These are phyloP conservation scores for Murraya paniculata DNA, from an alignment of 345 rosid species.

Conservation along the genomic window DNA sequence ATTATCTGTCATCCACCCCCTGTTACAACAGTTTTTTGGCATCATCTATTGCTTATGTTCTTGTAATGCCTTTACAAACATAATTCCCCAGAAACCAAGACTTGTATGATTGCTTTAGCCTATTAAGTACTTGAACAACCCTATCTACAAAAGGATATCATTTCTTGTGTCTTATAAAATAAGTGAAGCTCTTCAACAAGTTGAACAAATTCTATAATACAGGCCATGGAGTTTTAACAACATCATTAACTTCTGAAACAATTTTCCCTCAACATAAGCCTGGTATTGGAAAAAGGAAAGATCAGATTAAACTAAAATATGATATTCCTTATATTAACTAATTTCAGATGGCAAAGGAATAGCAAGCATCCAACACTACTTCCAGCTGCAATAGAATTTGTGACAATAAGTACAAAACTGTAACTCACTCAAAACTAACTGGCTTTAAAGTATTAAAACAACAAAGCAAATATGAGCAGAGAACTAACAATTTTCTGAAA, in stretches of 20 bases:
- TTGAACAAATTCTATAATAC: neutral
- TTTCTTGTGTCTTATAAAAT: constrained; percentile 43
- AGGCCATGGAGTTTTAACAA: neutral
- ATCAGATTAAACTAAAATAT: no score
- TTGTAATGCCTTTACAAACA: constrained; percentile 73
- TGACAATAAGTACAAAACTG: neutral
- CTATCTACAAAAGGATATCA: constrained; percentile 51
- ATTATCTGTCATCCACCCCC: no score
- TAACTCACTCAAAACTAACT: no score
- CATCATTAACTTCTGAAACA: neutral
- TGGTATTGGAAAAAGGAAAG: neutral
- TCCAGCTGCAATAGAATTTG: constrained; percentile 32
- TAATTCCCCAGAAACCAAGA: constrained; percentile 94
- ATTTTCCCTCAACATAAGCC: neutral
- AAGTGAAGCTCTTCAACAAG: neutral
- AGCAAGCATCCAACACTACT: constrained; percentile 41
- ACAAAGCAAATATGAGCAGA: no score
- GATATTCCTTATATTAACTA: constrained; percentile 39
- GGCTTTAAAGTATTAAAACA: no score
- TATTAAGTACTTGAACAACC: constrained; percentile 69
- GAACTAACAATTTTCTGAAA: no score
- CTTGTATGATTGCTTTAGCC: constrained; percentile 76
- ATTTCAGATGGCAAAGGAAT: constrained; percentile 76
- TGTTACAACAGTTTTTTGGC: no score
- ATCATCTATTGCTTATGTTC: no score